Evolutionary conservation across 2,329 filamentous ascomycete species (phyloP).

Genomic region (Monilinia fructigena): DNA sequence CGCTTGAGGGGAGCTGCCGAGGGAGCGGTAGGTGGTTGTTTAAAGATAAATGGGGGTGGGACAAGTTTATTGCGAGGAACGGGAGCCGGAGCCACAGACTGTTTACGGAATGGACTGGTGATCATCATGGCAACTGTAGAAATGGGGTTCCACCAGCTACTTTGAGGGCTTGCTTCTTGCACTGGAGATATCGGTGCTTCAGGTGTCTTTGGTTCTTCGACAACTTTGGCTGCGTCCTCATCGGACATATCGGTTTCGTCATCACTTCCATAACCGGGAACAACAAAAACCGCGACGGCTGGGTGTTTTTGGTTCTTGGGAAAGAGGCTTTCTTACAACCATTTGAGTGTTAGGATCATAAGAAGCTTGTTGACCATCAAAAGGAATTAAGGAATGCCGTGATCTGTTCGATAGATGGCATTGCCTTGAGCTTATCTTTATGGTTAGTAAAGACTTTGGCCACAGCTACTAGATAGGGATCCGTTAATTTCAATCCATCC

Average conservation of each 20-base stretch:
- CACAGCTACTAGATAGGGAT: constrained; percentile 24
- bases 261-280: constrained; percentile 5
- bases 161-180: constrained; percentile 8
- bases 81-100: background rate
- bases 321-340: background rate
- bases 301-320: background rate
- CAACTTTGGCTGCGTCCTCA: background rate
- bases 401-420: constrained; percentile 23
- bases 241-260: background rate
- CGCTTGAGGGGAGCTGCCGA: constrained; percentile 1
- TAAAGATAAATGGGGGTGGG: constrained; percentile 16
- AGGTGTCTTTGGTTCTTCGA: constrained; percentile 3
- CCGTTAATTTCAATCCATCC: constrained; percentile 21
- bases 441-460: constrained; percentile 18
- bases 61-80: background rate
- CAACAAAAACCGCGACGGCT: background rate
- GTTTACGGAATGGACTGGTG: constrained; percentile 16
- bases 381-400: constrained; percentile 21
- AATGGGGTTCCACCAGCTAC: constrained; percentile 1
- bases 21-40: constrained; percentile 7
- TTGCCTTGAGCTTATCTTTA: constrained; percentile 9
- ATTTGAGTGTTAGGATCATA: background rate
- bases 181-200: background rate
- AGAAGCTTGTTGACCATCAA: constrained; percentile 10
- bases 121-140: constrained; percentile 5